Conservation (phyloP, 495 filamentous ascomycete species). For the Penicillium ucsense region DNA sequence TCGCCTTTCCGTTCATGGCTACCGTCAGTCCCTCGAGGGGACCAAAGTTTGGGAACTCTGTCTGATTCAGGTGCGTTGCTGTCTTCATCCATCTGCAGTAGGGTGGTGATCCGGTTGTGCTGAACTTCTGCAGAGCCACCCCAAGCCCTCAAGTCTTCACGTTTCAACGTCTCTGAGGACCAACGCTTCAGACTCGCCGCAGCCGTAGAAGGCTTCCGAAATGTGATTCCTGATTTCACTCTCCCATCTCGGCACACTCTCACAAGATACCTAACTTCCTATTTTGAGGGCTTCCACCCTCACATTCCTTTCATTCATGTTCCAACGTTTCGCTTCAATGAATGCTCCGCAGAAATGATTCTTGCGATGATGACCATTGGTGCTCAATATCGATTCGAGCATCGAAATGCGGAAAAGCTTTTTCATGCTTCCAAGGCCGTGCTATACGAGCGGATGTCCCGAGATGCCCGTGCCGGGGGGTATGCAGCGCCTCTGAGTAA, state of each 20-base stretch:
- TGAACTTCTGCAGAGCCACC: conserved; percentile 19
- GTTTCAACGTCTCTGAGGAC: conserved; percentile 28
- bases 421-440: conserved; percentile 28
- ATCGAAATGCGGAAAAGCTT: conserved; percentile 25
- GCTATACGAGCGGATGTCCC: conserved; percentile 20
- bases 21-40: conserved; percentile 27
- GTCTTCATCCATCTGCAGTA: not conserved
- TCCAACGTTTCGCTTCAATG: conserved; percentile 26
- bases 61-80: conserved; percentile 24
- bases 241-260: conserved; percentile 31
- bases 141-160: conserved; percentile 14
- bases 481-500: conserved; percentile 8
- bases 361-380: conserved; percentile 28
- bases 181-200: conserved; percentile 26
- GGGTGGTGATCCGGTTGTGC: not conserved
- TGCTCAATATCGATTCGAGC: conserved; percentile 30
- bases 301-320: conserved; percentile 30
- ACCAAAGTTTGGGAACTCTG: conserved; percentile 26
- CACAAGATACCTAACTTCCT: conserved; percentile 29
- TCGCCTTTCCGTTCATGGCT: conserved; percentile 35
- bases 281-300: conserved; percentile 29
- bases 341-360: conserved; percentile 22
- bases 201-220: conserved; percentile 27
- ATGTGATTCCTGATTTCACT: conserved; percentile 29
- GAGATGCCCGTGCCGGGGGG: conserved; percentile 13